Conservation (phyloP, 768 basidiomycete species). For the Leccinum aurantiacum region DNA sequence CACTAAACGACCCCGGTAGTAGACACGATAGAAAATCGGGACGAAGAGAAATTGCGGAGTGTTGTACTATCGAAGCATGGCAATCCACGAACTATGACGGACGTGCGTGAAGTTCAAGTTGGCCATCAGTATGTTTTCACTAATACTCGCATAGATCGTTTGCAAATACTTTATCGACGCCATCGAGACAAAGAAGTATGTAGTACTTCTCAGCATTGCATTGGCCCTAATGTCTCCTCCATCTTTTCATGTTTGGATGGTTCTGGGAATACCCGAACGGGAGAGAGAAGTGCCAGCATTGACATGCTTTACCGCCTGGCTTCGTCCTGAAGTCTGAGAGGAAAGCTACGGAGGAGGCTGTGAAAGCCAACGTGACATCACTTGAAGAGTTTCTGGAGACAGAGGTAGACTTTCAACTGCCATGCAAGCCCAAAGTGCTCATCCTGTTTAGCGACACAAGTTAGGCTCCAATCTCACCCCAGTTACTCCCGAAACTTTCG, state of each 20-base stretch:
- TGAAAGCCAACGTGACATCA: conserved; percentile 85
- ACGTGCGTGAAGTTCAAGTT: conserved; percentile 49
- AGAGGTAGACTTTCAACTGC: conserved; percentile 60
- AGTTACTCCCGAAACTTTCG: conserved; percentile 89
- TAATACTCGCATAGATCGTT: conserved; percentile 65
- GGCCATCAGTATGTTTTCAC: conserved; percentile 1
- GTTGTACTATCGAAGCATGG: conserved; percentile 88
- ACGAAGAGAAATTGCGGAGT: conserved; percentile 47
- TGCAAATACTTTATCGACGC: conserved; percentile 98
- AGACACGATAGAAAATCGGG: too few relatives aligned
- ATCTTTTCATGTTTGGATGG: conserved; percentile 70
- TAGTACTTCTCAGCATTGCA: not conserved
- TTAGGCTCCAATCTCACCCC: conserved; percentile 88
- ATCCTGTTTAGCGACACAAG: conserved; percentile 77
- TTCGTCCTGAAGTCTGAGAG: conserved; percentile 93
- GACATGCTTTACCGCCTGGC: conserved; percentile 93
- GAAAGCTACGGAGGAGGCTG: conserved; percentile 89
- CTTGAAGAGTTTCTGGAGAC: conserved; percentile 97
- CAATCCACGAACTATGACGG: conserved; percentile 89
- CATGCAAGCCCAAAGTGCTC: not conserved
- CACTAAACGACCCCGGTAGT: too few relatives aligned
- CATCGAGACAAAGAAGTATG: conserved; percentile 83
- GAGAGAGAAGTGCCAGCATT: conserved; percentile 86
- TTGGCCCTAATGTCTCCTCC: not conserved
- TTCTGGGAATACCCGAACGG: conserved; percentile 91